Conservation (phyloP, 208 protist genomes). For the Crithidia acanthocephali region DNA sequence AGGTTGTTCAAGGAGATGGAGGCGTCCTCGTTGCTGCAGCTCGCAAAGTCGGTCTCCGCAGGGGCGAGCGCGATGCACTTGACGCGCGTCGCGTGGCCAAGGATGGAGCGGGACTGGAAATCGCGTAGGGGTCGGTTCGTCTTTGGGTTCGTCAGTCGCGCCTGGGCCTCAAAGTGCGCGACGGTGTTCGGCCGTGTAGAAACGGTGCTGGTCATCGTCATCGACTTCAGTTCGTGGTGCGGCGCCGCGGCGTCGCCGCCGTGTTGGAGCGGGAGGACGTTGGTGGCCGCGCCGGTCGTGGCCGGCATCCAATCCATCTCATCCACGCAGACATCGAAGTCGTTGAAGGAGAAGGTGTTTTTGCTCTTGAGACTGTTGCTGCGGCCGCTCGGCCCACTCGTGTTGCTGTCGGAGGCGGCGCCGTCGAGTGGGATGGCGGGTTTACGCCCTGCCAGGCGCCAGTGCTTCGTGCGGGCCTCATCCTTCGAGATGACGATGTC, state of each 20-base stretch:
- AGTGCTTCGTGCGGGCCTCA: constrained; percentile 74
- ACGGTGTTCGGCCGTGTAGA: constrained; percentile 41
- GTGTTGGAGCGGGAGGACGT: constrained; percentile 5
- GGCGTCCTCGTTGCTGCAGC: constrained; percentile 87
- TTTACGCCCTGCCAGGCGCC: constrained; percentile 67
- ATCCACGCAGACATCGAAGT: constrained; percentile 84
- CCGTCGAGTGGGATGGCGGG: constrained; percentile 22
- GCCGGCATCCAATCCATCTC: constrained; percentile 68
- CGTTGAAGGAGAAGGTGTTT: constrained; percentile 78
- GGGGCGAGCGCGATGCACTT: constrained; percentile 86
- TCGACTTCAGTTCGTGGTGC: constrained; percentile 1
- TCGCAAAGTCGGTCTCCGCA: constrained; percentile 73
- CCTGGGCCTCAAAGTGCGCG: constrained; percentile 13
- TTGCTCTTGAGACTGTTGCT: constrained; percentile 15
- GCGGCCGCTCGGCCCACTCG: not conserved
- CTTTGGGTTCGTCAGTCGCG: constrained; percentile 12
- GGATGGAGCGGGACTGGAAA: constrained; percentile 37
- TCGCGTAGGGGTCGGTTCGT: constrained; percentile 33
- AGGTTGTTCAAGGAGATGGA: constrained; percentile 71
- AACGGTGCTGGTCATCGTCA: constrained; percentile 45
- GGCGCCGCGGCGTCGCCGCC: not conserved
- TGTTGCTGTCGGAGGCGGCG: not conserved
- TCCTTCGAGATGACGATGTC: constrained; percentile 83
- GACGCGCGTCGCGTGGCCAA: constrained; percentile 83
- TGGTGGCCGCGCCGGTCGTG: constrained; percentile 1